Evolutionary conservation across 1,284 basidiomycete species (phyloP), one percentile per base, ranked within the genome.

Genomic region (Vanrija pseudolonga): DNA sequence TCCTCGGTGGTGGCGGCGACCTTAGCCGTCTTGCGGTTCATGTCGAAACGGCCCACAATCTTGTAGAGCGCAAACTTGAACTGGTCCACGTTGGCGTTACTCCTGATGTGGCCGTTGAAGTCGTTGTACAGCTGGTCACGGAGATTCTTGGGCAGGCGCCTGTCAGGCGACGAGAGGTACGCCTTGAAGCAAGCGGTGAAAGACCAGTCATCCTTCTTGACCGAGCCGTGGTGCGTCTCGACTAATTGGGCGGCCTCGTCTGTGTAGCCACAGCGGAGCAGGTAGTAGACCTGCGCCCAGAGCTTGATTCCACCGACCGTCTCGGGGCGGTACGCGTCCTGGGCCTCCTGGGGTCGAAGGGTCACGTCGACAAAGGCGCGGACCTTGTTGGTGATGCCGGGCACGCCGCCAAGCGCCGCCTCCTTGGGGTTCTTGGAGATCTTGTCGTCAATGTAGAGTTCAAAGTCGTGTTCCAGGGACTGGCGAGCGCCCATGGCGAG

Each of bases 31-130:
- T 91, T 83, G 51, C 90, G 82, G 6, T 83, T 77, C 2, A 92
- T 84, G 65, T 99, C 95, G 51, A 97, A 84, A 62, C 90, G 87
- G 40, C 94, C 95, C 79, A 98, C 88, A 28, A 98, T 80, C 71
- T 97, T 96, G 81, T 96, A 98, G 32, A 98, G 76, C 0, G 93
- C 94, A 49, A 92, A 84, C 76, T 97, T 97, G 83, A 92, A 98
- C 1, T 94, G 93, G 74, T 98, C 96, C 12, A 85, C 85, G 48
- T 68, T 67, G 8, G 87, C 81, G 7, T 89, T 87, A 69, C 90
- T 90, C 51, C 93, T 76, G 83, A 98, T 91, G 63, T 94, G 89
- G 3, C 88, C 85, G 72, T 98, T 97, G 78, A 94, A 98, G 38
- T 90, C 84, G 22, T 87, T 84, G 62, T 90, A 84, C 45, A 97